Evolutionary conservation across 139 green algal genomes (phyloP).

Genomic region (Chlorella sp.): DNA sequence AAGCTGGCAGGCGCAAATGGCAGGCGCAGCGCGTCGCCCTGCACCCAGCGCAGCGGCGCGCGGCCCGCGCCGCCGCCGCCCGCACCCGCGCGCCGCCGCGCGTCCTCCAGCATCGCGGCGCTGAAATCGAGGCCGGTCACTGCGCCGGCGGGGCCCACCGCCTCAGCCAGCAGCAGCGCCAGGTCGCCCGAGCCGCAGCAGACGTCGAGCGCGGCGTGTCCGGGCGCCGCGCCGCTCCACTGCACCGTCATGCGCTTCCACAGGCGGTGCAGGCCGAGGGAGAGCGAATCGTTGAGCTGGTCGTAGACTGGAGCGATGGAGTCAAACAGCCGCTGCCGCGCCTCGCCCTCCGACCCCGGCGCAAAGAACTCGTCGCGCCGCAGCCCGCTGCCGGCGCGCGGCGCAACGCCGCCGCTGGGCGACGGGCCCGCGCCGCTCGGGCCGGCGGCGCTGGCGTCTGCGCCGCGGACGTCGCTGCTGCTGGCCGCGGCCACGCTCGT

Average conservation of each 20-base stretch:
- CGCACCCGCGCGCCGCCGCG: conserved; percentile 67
- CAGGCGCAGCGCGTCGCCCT: conserved; percentile 92
- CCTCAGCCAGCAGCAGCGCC: conserved; percentile 76
- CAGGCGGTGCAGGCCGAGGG: conserved; percentile 89
- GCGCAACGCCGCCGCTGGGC: too few relatives aligned
- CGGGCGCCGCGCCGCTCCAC: conserved; percentile 70
- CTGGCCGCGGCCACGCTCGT: neutral
- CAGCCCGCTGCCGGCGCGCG: too few relatives aligned
- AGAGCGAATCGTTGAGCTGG: conserved; percentile 92
- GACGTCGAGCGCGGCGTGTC: conserved; percentile 79
- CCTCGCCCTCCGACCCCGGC: conserved; percentile 28
- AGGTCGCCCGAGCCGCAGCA: conserved; percentile 97
- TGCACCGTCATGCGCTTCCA: conserved; percentile 96
- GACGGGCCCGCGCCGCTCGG: too few relatives aligned
- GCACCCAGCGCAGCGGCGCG: conserved; percentile 68
- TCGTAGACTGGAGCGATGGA: conserved; percentile 88
- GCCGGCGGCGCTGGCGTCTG: too few relatives aligned
- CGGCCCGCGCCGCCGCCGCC: neutral
- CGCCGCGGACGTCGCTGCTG: too few relatives aligned
- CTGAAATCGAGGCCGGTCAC: conserved; percentile 95
- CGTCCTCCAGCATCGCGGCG: conserved; percentile 81
- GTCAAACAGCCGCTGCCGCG: conserved; percentile 82
- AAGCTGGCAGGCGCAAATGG: conserved; percentile 85
- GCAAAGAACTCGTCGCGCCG: conserved; percentile 24
- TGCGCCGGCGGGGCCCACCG: conserved; percentile 74